phyloP scores from a whole-genome alignment of 2,329 filamentous ascomycete species.

The Microcyclosporella mali region DNA sequence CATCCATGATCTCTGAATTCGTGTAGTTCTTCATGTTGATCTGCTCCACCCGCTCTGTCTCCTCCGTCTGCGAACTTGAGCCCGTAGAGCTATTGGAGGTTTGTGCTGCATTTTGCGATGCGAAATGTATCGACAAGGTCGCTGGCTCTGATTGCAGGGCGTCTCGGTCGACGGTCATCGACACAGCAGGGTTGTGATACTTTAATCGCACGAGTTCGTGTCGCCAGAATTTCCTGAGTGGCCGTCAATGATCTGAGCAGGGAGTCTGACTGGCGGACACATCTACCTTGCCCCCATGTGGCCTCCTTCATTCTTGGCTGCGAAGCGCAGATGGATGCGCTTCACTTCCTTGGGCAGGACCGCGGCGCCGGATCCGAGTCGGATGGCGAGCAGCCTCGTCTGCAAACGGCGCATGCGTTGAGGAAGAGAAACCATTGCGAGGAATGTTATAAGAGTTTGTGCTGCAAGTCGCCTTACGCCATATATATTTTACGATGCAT shows the following conservation, averaged over 20 bases:
- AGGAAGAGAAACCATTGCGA: constrained; percentile 51
- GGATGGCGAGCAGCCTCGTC: constrained; percentile 66
- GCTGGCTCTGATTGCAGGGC: constrained; percentile 51
- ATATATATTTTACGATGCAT: too few species aligned
- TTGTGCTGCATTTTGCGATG: constrained; percentile 27
- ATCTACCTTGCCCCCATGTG: constrained; percentile 66
- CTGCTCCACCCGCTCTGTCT: constrained; percentile 34
- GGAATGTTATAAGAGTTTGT: too few species aligned
- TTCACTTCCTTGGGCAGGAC: constrained; percentile 70
- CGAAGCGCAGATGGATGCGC: constrained; percentile 69
- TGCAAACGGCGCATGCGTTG: constrained; percentile 70
- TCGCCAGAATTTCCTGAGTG: constrained; percentile 76
- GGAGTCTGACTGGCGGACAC: constrained; percentile 2
- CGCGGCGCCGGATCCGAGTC: constrained; percentile 75
- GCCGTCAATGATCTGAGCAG: constrained; percentile 34
- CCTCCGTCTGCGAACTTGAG: constrained; percentile 12
- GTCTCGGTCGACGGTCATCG: constrained; percentile 74
- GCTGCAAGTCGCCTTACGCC: too few species aligned
- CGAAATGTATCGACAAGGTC: constrained; percentile 60
- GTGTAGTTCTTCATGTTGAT: constrained; percentile 56
- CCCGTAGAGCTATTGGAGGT: constrained; percentile 20
- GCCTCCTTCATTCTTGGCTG: constrained; percentile 54
- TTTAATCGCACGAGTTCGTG: constrained; percentile 78
- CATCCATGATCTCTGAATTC: constrained; percentile 57
- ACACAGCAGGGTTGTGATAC: constrained; percentile 82